phyloP scores from a whole-genome alignment of 2,329 filamentous ascomycete genomes.

The Fusarium buharicum region DNA sequence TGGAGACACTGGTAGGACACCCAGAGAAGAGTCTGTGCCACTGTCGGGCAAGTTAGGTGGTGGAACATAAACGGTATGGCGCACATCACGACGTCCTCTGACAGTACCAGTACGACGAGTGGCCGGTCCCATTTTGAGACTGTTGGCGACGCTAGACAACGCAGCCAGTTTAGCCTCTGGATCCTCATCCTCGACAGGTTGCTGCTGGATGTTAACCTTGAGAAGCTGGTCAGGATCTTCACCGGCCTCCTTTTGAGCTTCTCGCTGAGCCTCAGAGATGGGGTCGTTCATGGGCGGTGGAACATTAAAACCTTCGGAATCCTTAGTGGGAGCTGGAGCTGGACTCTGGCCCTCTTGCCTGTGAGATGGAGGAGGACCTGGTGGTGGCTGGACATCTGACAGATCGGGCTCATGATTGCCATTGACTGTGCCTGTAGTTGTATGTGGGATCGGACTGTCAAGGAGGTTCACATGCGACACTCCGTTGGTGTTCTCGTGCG shows the following conservation, averaged over 20 bases:
- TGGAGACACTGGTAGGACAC: constrained; percentile 37
- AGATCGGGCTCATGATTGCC: constrained; percentile 60
- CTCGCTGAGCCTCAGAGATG: constrained; percentile 77
- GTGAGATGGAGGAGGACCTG: constrained; percentile 60
- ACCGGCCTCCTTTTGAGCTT: constrained; percentile 58
- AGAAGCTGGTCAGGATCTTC: constrained; percentile 74
- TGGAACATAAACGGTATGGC: constrained; percentile 88
- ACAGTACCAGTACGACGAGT: constrained; percentile 79
- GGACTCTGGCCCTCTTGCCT: constrained; percentile 52
- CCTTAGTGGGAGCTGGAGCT: constrained; percentile 60
- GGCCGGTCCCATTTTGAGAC: constrained; percentile 73
- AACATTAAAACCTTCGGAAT: constrained; percentile 81
- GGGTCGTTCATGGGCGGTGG: constrained; percentile 70
- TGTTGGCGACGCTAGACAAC: constrained; percentile 78
- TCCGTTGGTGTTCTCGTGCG: constrained; percentile 60
- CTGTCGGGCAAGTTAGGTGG: constrained; percentile 51
- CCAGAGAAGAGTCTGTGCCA: constrained; percentile 41
- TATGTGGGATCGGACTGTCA: constrained; percentile 46
- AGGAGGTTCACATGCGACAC: constrained; percentile 48
- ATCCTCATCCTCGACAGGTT: constrained; percentile 81
- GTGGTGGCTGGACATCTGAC: constrained; percentile 62
- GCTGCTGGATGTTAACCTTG: constrained; percentile 82
- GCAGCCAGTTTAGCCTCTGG: constrained; percentile 78
- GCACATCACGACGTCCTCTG: constrained; percentile 87
- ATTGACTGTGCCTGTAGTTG: constrained; percentile 56